Base-by-base conservation (phyloP, 1,284 basidiomycete genomes). In the Tilletiopsis washingtonensis region DNA sequence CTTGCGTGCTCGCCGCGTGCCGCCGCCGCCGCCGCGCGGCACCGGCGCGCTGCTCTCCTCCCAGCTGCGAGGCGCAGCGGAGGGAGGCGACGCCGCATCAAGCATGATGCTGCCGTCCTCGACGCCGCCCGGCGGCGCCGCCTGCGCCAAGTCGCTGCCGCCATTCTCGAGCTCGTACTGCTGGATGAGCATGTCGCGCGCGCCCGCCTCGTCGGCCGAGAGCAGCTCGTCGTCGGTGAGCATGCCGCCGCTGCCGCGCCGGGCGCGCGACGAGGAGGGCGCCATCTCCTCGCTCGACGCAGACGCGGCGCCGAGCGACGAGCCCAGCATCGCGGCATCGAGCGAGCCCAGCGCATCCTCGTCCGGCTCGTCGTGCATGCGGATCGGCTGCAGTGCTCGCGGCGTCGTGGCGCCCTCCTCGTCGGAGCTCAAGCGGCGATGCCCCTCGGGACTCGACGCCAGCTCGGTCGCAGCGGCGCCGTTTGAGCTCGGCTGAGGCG, bases 121-220 rank as follows among this genome's bases (percentile, higher is more conserved):
- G 20, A 20, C 19, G 21, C 32, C 9, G n/a, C n/a, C n/a, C n/a
- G n/a, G n/a, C n/a, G n/a, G n/a, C n/a, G n/a, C n/a, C n/a, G n/a
- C n/a, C n/a, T n/a, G n/a, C n/a, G n/a, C n/a, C n/a, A n/a, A n/a
- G 15, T 45, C 12, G 29, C 56, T 38, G 53, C 58, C 19, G 7
- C 45, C 49, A 6, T 29, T 5, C 27, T 47, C 46, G 21, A 39
- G 25, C 1, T 50, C 52, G 14, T 53, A 51, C 27, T 66, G 64
- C 40, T 66, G 59, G 12, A 56, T 40, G 50, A 64, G 56, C 59
- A 66, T 60, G 39, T 66, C 64, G 9, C 54, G 43, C 2, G 64
- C 64, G 6, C 64, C 64, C 1, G 62, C 64, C 42, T 54, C 55
- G 43, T 65, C 63, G 11, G 49, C 49, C 15, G 38, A 21, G 17